These are phyloP conservation scores for Zarea fungicola DNA, from an alignment of 2,329 filamentous ascomycete species.

Conservation along the genomic window DNA sequence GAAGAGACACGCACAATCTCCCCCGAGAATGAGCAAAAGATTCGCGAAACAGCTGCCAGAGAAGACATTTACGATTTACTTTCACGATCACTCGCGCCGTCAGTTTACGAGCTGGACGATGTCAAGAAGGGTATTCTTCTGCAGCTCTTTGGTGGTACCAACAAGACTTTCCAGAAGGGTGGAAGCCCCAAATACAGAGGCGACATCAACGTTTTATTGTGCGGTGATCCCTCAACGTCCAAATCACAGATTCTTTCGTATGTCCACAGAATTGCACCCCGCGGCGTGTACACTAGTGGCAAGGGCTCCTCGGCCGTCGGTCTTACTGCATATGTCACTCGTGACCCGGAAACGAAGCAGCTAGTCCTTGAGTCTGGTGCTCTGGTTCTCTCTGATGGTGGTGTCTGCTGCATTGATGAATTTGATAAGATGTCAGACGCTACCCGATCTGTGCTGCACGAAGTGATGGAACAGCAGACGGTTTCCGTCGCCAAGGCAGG, in stretches of 20 bases:
- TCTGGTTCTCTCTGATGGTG: constrained; percentile 72
- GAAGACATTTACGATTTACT: constrained; percentile 91
- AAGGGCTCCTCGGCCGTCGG: constrained; percentile 77
- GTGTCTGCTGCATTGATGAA: constrained; percentile 80
- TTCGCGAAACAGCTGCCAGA: constrained; percentile 71
- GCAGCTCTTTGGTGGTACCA: constrained; percentile 94
- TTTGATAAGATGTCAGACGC: constrained; percentile 82
- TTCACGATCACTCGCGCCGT: constrained; percentile 84
- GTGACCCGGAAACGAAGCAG: constrained; percentile 74
- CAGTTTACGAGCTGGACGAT: constrained; percentile 96
- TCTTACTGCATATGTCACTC: constrained; percentile 75
- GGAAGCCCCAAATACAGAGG: constrained; percentile 93
- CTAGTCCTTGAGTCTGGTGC: constrained; percentile 77
- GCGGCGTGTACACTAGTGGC: constrained; percentile 75
- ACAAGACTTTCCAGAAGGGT: constrained; percentile 96
- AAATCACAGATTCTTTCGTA: constrained; percentile 95
- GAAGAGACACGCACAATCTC: constrained; percentile 80
- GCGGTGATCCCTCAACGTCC: constrained; percentile 91
- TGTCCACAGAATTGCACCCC: constrained; percentile 94
- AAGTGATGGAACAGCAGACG: constrained; percentile 86
- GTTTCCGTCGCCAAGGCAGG: constrained; percentile 85
- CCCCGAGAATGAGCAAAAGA: constrained; percentile 84
- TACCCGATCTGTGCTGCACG: constrained; percentile 75
- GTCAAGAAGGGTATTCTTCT: constrained; percentile 98
- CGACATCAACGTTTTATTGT: constrained; percentile 95